Base-by-base conservation (phyloP, 495 filamentous ascomycete species). In the Lasiosphaeriaceae sp. region DNA sequence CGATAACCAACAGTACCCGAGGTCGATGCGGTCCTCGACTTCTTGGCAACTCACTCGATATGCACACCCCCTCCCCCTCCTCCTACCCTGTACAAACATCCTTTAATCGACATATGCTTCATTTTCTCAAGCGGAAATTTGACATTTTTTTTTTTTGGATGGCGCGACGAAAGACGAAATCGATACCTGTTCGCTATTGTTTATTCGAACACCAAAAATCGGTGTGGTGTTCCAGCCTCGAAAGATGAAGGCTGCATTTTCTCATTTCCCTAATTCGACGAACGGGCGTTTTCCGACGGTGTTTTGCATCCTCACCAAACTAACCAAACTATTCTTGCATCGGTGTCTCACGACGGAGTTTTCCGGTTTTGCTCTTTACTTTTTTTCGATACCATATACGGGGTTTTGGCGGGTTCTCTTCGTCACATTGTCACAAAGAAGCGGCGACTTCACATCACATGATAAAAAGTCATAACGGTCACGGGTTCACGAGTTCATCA, bases 401-500 rank as follows among this genome's bases (percentile, higher is more conserved):
- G 59, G 63, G 57, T 63, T 54, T 60, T 43, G 39, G n/a, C 39
- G 59, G 39, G 57, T 43, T 64, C 55, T 57, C 55, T 57, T 41
- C 47, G 19, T 41, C 19, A 52, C 49, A 43, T 54, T 17, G 23
- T 61, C 56, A 45, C 51, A 61, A 57, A 43, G 67, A 68, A 70
- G 67, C 70, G 70, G 65, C 66, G 68, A 64, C 60, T 69, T 69
- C 60, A 47, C 50, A 52, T 63, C 57, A 61, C 62, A 67, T 57
- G 68, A 71, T 69, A 67, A 67, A 58, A 65, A 62, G 63, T 64
- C 61, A 61, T 70, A 58, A 70, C 61, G 67, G 68, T 68, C 66
- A 72, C 59, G 70, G 70, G 60, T 69, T 54, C 44, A 71, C 68
- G 69, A 72, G 64, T 69, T 67, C 64, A 63, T 63, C 63, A 59